These are phyloP conservation scores for Rutidosis leptorrhynchoides DNA, from an alignment of 129 eudicot species.

Conservation along the genomic window DNA sequence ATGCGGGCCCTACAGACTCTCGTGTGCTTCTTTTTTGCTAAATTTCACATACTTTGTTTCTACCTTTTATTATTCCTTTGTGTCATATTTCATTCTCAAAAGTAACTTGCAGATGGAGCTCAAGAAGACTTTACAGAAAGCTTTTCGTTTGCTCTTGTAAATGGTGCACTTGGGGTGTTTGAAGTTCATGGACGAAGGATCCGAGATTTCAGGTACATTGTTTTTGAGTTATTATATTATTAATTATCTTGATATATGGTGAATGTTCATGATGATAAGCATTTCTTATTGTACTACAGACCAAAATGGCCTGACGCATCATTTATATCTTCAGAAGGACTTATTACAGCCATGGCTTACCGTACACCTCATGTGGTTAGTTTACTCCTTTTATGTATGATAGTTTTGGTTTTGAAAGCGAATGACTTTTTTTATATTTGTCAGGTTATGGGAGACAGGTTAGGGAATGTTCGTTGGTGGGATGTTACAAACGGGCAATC, in stretches of 20 bases:
- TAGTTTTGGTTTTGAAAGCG: neutral
- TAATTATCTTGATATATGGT: neutral
- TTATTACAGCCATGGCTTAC: conserved; percentile 92
- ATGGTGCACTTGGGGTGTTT: conserved; percentile 97
- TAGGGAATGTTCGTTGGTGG: conserved; percentile 99
- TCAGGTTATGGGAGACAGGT: conserved; percentile 97
- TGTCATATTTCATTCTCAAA: conserved; percentile 24
- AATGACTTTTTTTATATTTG: conserved; percentile 19
- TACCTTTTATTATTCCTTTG: neutral
- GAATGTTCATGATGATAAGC: conserved; percentile 9
- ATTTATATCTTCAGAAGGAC: conserved; percentile 79
- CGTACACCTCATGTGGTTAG: conserved; percentile 97
- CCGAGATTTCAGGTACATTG: conserved; percentile 77
- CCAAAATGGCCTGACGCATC: conserved; percentile 98
- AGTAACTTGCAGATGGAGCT: conserved; percentile 57
- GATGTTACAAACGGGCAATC: conserved; percentile 95
- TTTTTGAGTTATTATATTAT: too few species aligned
- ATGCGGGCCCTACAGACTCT: conserved; percentile 48
- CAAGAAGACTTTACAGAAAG: conserved; percentile 97
- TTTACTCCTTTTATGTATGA: neutral
- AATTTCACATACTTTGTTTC: neutral
- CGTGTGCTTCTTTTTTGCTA: conserved; percentile 45
- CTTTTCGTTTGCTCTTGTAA: conserved; percentile 86
- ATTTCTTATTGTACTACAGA: conserved; percentile 49
- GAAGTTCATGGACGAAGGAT: conserved; percentile 98